phyloP scores from a whole-genome alignment of 495 filamentous ascomycete genomes.

The Sphaerosporella brunnea region DNA sequence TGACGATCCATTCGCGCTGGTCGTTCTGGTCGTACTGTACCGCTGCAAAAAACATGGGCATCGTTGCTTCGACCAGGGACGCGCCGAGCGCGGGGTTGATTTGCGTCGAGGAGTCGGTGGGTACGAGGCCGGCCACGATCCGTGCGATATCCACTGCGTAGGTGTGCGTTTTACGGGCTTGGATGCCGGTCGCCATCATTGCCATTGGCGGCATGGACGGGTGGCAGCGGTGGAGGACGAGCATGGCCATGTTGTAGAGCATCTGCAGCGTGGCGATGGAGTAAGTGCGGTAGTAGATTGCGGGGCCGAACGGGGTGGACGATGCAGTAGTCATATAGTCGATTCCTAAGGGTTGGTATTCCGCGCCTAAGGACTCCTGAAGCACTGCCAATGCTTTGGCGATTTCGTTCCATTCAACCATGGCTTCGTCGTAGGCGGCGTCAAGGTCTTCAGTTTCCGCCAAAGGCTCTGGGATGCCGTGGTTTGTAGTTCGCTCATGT shows the following conservation, averaged over 20 bases:
- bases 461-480: constrained; percentile 23
- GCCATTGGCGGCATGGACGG: constrained; percentile 84
- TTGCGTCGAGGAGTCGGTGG: constrained; percentile 36
- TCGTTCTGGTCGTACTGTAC: constrained; percentile 55
- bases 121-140: constrained; percentile 63
- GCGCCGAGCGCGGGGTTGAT: constrained; percentile 69
- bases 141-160: constrained; percentile 61
- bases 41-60: constrained; percentile 70
- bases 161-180: constrained; percentile 46
- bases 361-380: constrained; percentile 45
- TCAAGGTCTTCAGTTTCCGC: constrained; percentile 37
- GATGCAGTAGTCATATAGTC: constrained; percentile 46
- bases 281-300: constrained; percentile 68
- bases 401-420: constrained; percentile 66
- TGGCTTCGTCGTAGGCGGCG: constrained; percentile 46
- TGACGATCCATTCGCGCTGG: constrained; percentile 62
- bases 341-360: constrained; percentile 60
- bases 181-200: constrained; percentile 62
- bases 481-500: constrained; percentile 8
- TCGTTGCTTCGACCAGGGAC: constrained; percentile 58
- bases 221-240: constrained; percentile 59
- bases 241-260: constrained; percentile 63
- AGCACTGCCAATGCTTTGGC: constrained; percentile 49
- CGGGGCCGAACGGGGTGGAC: constrained; percentile 66
- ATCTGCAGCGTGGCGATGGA: constrained; percentile 72